Base-by-base conservation (phyloP, 1,284 basidiomycete genomes). In the Ganoderma sp. region DNA sequence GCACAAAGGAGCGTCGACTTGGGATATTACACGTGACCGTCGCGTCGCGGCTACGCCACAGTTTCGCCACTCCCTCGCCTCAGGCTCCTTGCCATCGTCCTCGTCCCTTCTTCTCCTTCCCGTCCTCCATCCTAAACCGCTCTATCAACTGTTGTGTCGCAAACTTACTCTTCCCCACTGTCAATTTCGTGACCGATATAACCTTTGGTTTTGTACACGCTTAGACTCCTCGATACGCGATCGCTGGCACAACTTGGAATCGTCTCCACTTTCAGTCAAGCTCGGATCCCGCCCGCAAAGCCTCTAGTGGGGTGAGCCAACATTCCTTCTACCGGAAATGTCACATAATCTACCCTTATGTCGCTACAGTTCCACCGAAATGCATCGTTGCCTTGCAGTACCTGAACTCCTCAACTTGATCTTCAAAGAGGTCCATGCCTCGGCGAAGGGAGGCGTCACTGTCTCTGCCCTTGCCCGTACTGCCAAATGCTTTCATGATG, bases 351-450 rank as follows among this genome's bases (percentile, higher is more conserved):
- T 19, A 22, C 28, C 19, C 17, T 56, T 56, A 17, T 5, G 15
- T 28, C 6, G 28, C 28, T 34, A 56, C 19, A 50, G 48, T 1
- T 56, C 3, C 52, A 15, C 25, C 25, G 52, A 9, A 10, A 66
- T 66, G 59, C 65, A 66, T 43, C 64, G 54, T 41, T 73, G 70
- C 48, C 63, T 71, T 17, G 34, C 37, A 9, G 63, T 74, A 15
- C 70, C 71, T 10, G 71, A 74, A 22, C 64, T 74, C 3, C 57
- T 71, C 48, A 39, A 65, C 41, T 63, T 67, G 14, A 68, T 74
- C 41, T 71, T 70, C 43, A 60, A 71, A 17, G 45, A 56, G 39
- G 22, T 67, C 8, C 45, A 56, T 17, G 57, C 34, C 12, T 42
- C 65, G 14, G 10, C 15, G 3, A 34, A 50, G 0, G 67, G 69